Percentiles rank a stretch among this genome's conserved stretches.
Conservation (phyloP, 106 monocot genomes). For the Platanthera zijinensis region DNA sequence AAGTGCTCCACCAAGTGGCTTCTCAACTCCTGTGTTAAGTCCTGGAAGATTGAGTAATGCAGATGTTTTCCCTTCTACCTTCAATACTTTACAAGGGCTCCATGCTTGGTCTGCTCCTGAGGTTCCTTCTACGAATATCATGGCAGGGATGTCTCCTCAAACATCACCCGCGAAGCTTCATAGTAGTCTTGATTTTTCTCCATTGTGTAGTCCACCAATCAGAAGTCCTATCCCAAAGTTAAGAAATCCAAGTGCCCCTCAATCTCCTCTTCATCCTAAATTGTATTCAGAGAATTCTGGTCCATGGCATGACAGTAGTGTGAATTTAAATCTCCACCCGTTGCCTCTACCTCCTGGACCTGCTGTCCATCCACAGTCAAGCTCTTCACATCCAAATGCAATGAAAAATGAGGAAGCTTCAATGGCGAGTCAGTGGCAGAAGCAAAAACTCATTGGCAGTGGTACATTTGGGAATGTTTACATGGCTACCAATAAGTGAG, state of each 20-base stretch:
- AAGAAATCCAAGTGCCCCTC: slow-evolving; percentile 53
- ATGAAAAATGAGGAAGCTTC: slow-evolving; percentile 32
- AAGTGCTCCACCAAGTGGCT: slow-evolving; percentile 71
- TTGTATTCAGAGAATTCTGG: slow-evolving; percentile 33
- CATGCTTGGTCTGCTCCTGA: slow-evolving; percentile 38
- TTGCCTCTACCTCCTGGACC: slow-evolving; percentile 82
- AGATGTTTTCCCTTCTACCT: slow-evolving; percentile 29
- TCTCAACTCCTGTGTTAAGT: slow-evolving; percentile 73
- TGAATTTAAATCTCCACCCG: slow-evolving; percentile 50
- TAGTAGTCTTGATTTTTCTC: slow-evolving; percentile 38
- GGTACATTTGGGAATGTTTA: slow-evolving; percentile 96
- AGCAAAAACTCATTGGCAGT: slow-evolving; percentile 81
- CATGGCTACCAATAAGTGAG: slow-evolving; percentile 63
- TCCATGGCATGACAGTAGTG: slow-evolving; percentile 30
- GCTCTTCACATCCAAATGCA: slow-evolving; percentile 25
- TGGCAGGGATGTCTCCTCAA: slow-evolving; percentile 22
- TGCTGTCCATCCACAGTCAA: slow-evolving; percentile 17
- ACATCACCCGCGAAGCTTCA: slow-evolving; percentile 28
- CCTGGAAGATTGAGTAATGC: slow-evolving; percentile 48
- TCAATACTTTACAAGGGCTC: slow-evolving; percentile 22
- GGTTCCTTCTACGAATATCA: slow-evolving; percentile 31
- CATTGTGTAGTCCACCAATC: slow-evolving; percentile 34
- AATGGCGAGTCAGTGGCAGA: slow-evolving; percentile 70
- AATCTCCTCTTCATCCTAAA: slow-evolving; percentile 62
- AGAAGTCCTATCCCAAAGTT: slow-evolving; percentile 43